Evolutionary conservation across 2,329 filamentous ascomycete species (phyloP), one percentile per base, ranked within the genome.

Genomic region (Tolypocladium tundrense): DNA sequence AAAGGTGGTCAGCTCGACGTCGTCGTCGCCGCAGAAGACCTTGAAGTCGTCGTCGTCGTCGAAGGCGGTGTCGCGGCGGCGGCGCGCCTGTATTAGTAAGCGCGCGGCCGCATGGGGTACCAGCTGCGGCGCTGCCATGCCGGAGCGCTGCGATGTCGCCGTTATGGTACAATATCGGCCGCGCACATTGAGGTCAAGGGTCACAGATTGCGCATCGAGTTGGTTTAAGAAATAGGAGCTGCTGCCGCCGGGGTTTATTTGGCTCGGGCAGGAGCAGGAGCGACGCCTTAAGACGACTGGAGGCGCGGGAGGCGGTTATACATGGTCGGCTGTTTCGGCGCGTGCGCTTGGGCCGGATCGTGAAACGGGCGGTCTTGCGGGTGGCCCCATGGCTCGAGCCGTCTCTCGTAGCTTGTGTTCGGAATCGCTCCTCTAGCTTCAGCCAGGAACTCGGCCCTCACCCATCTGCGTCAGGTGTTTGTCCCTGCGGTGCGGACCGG

Each of bases 1-100:
- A 10, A 61, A 55, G 41, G 42, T 56, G 10, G 55, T 56, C 21
- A 61, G 48, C 48, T 61, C 57, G 40, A 60, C 50, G 53, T 41
- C 53, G 52, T 55, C 48, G 19, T 21, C n/a, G 41, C 19, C n/a
- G 6, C 11, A 51, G 24, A 27, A 37, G 24, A 37, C 7, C 27
- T 48, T 51, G 42, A 41, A 50, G 37, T 62, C 58, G 53, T 56
- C 57, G 58, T 56, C 54, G 45, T 43, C 43, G 31, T 60, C 41
- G 0, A 51, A 35, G 27, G 31, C 11, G 31, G 48, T n/a, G 48
- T 52, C 31, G 48, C 31, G 10, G 3, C 7, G 31, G 9, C 19
- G 31, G 31, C 9, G 48, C 19, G 19, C 16, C 2, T 4, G 13
- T 8, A 35, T 51, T 51, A 51, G 48, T 51, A 51, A 51, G 27